Evolutionary conservation across 805 yeast genomes (phyloP).

Genomic region (Zygotorulaspora florentina): DNA sequence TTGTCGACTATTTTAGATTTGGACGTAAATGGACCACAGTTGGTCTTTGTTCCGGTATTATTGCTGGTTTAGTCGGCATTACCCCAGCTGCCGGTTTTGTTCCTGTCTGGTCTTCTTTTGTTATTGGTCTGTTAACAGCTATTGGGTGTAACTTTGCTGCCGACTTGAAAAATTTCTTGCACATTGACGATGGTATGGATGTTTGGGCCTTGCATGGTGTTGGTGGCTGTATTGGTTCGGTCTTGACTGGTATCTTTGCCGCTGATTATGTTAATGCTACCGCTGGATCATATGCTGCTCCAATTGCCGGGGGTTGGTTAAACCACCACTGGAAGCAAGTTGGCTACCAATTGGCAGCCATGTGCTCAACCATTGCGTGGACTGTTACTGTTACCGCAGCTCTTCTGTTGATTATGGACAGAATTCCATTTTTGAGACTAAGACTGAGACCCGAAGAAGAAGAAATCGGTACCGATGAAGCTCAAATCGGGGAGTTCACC

Average conservation of each 20-base stretch:
- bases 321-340: constrained; percentile 78
- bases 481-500: constrained; percentile 88
- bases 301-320: constrained; percentile 82
- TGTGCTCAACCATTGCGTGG: constrained; percentile 67
- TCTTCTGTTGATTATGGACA: constrained; percentile 62
- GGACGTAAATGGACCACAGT: constrained; percentile 90
- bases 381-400: constrained; percentile 69
- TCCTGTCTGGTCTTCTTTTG: constrained; percentile 83
- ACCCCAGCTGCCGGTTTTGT: constrained; percentile 98
- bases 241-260: constrained; percentile 88
- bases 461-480: constrained; percentile 79
- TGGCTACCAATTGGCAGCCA: constrained; percentile 84
- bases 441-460: constrained; percentile 86
- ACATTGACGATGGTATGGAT: constrained; percentile 92
- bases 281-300: constrained; percentile 56
- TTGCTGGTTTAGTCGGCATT: constrained; percentile 90
- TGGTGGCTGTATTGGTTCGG: constrained; percentile 83
- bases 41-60: constrained; percentile 90
- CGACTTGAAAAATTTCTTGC: constrained; percentile 65
- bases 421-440: constrained; percentile 73
- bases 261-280: constrained; percentile 83
- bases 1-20: constrained; percentile 79
- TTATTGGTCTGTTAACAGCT: constrained; percentile 77
- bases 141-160: constrained; percentile 80
- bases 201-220: constrained; percentile 92